These are phyloP conservation scores for Phanerochaete carnosa DNA, from an alignment of 768 basidiomycete species.

Conservation along the genomic window DNA sequence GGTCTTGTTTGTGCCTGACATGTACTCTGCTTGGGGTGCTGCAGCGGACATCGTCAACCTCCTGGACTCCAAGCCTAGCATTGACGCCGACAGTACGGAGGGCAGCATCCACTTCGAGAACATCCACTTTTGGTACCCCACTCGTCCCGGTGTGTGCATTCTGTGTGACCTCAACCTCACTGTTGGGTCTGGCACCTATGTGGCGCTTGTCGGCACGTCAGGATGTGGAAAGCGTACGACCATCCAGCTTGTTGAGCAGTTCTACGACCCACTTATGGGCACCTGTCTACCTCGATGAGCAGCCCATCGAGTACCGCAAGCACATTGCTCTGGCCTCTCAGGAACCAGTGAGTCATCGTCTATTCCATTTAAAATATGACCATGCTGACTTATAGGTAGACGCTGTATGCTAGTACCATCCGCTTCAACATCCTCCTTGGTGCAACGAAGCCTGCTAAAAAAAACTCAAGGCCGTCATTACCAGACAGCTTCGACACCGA, in stretches of 20 bases:
- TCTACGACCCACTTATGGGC: constrained; percentile 79
- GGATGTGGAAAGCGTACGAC: constrained; percentile 85
- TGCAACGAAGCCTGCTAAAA: constrained; percentile 66
- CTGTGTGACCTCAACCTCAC: constrained; percentile 71
- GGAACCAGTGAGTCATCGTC: too few species aligned
- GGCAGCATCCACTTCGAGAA: constrained; percentile 75
- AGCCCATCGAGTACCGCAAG: constrained; percentile 83
- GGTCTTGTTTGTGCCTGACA: constrained; percentile 83
- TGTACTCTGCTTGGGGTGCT: constrained; percentile 79
- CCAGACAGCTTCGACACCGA: constrained; percentile 90
- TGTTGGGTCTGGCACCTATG: constrained; percentile 73
- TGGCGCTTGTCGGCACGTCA: constrained; percentile 79
- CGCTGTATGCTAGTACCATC: constrained; percentile 86
- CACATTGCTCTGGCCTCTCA: constrained; percentile 90
- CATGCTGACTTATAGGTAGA: too few species aligned
- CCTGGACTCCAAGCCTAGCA: constrained; percentile 70
- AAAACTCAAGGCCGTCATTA: constrained; percentile 75
- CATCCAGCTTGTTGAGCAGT: constrained; percentile 82
- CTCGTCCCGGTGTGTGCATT: constrained; percentile 79
- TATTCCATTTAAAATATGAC: too few species aligned
- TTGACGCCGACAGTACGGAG: constrained; percentile 72
- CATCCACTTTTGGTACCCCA: constrained; percentile 89
- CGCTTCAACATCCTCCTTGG: constrained; percentile 91
- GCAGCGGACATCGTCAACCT: constrained; percentile 73
- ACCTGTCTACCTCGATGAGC: constrained; percentile 74